phyloP scores from a whole-genome alignment of 768 basidiomycete genomes.

The Lactifluus subvellereus region DNA sequence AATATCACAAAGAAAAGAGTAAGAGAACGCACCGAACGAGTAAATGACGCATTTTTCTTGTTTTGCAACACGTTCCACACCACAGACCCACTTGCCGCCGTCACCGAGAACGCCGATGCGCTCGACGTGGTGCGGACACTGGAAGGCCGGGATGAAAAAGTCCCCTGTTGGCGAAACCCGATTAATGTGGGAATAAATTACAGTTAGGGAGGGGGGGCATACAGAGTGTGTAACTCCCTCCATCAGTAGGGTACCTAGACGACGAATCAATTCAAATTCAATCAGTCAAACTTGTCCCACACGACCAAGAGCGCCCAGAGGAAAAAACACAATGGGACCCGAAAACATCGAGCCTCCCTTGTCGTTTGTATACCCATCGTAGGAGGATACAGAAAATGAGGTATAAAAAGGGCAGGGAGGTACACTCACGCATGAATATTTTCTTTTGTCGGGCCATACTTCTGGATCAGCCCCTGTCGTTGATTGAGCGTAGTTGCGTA shows the following conservation, averaged over 20 bases:
- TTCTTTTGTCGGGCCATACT: slow-evolving; percentile 9
- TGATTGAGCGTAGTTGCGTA: not conserved
- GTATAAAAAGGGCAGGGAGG: too few relatives aligned
- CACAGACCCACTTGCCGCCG: slow-evolving; percentile 52
- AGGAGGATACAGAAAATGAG: too few relatives aligned
- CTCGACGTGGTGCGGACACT: slow-evolving; percentile 45
- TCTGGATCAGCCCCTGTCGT: not conserved
- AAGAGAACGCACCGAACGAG: slow-evolving; percentile 36
- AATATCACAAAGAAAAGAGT: not conserved
- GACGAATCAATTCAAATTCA: not conserved
- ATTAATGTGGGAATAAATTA: not conserved
- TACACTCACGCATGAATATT: slow-evolving; percentile 6
- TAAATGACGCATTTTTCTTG: slow-evolving; percentile 47
- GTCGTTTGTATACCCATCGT: too few relatives aligned
- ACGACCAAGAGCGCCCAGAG: not conserved
- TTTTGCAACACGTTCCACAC: slow-evolving; percentile 40
- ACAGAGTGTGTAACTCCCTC: slow-evolving; percentile 7
- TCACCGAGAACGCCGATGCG: slow-evolving; percentile 48
- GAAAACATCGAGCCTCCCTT: not conserved
- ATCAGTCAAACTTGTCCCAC: not conserved
- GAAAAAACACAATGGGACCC: too few relatives aligned
- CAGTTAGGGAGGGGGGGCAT: not conserved
- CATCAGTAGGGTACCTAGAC: slow-evolving; percentile 5
- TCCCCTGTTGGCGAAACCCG: slow-evolving; percentile 33
- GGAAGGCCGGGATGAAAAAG: slow-evolving; percentile 46